Evolutionary conservation across 2,329 filamentous ascomycete genomes (phyloP), one percentile per base, ranked within the genome.

Genomic region (Pestalotiopsis sp.): DNA sequence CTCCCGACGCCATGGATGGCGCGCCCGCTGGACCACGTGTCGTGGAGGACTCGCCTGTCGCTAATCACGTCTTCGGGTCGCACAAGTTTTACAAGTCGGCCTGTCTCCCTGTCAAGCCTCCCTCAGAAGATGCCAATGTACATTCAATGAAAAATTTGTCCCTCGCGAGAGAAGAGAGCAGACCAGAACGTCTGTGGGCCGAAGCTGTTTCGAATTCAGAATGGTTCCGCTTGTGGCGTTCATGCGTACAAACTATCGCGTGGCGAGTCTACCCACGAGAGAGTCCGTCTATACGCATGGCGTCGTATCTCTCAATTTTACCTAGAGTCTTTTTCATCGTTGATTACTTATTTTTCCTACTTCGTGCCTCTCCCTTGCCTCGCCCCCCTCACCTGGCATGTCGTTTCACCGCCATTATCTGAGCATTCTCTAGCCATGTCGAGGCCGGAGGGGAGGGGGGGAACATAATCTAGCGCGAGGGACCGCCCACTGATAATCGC

Each of bases 351-450:
- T 52, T 52, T 52, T n/a, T 20, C 45, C 45, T 36, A 9, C 31
- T 36, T 36, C 31, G 31, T 36, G 31, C 45, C 45, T 52, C 41
- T 20, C 20, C 17, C 45, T 52, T 9, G n/a, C 45, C 45, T 52
- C n/a, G 45, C 17, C 17, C 45, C 45, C 45, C 45, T 52, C 45
- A 52, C 14, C 20, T 52, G 17, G 9, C 45, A 11, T n/a, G 36
- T 36, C 31, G 45, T 61, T 61, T 61, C 59, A 61, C 59, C 59
- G 59, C 59, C 59, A 38, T 39, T 61, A 36, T 36, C n/a, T 39
- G 17, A n/a, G 45, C 45, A 52, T n/a, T n/a, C 20, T n/a, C 9
- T n/a, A n/a, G 17, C 17, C 38, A 6, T 20, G 27, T 27, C 11
- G 27, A 23, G 57, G 13, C 27, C 4, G 14, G 59, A 13, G 25